Conservation (phyloP, 306 rosid genomes). For the Lathyrus aphaca region DNA sequence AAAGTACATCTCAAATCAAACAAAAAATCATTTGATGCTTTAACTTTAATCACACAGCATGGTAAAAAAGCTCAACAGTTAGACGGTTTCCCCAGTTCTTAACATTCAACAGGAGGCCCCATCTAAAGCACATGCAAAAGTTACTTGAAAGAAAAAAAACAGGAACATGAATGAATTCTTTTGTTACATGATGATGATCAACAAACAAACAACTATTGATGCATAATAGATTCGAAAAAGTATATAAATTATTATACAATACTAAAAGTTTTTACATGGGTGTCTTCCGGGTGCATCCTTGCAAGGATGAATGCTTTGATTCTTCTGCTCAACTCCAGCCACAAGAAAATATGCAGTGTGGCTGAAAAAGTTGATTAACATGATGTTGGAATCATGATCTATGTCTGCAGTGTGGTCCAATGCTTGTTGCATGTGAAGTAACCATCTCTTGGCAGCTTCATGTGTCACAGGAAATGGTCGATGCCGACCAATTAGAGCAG, state of each 20-base stretch:
- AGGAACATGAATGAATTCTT: background rate
- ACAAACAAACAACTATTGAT: background rate
- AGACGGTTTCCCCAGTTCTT: no score
- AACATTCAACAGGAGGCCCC: no score
- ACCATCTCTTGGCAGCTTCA: slow-evolving; percentile 82
- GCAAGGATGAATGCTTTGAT: slow-evolving; percentile 56
- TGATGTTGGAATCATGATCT: slow-evolving; percentile 71
- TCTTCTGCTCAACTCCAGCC: slow-evolving; percentile 74
- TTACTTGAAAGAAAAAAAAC: background rate
- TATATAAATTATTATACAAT: slow-evolving; percentile 27
- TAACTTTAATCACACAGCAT: no score
- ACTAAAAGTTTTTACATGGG: slow-evolving; percentile 38
- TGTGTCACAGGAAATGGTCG: slow-evolving; percentile 78
- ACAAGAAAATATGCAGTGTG: slow-evolving; percentile 91
- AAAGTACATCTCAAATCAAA: no score
- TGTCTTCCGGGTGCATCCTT: slow-evolving; percentile 53
- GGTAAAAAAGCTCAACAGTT: no score
- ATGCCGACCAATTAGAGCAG: slow-evolving; percentile 86
- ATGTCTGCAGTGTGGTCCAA: slow-evolving; percentile 60
- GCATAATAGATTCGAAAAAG: slow-evolving; percentile 12
- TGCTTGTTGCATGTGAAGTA: slow-evolving; percentile 84
- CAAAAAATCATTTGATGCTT: no score
- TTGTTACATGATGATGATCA: background rate
- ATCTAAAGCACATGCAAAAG: no score
- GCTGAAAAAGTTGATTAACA: slow-evolving; percentile 72